A percentile compares a stretch with the other conserved stretches of the same genome.
Conservation (phyloP, 2,329 filamentous ascomycete species). For the Stachybotrys chartarum region DNA sequence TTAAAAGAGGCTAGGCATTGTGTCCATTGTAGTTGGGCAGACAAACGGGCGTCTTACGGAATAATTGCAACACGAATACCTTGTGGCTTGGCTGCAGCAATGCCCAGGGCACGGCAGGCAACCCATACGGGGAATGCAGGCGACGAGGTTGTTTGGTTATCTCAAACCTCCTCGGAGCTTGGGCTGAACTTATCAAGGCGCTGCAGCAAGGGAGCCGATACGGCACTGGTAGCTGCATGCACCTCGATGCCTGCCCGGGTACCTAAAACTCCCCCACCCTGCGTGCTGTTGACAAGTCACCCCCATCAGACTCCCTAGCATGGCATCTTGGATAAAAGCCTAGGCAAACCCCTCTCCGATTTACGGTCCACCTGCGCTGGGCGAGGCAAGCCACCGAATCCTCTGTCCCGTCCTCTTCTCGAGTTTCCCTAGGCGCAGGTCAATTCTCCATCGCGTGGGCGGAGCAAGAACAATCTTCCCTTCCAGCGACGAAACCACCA, state of each 20-base stretch:
- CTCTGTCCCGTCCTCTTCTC: neutral
- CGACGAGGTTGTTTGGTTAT: no score
- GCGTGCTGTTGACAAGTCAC: neutral
- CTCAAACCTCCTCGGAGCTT: no score
- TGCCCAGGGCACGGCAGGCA: neutral
- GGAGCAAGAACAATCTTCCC: neutral
- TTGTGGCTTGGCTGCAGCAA: neutral
- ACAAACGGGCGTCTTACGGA: neutral
- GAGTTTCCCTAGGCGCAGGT: neutral
- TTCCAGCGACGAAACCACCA: neutral
- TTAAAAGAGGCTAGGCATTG: no score
- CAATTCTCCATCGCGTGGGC: neutral
- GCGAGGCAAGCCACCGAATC: neutral
- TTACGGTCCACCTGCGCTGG: neutral
- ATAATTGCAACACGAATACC: neutral
- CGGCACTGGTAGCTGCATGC: neutral
- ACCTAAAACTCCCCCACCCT: neutral
- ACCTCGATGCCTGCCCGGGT: neutral
- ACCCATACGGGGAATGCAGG: neutral
- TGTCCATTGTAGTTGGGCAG: neutral
- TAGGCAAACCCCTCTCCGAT: neutral
- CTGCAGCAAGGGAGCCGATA: neutral
- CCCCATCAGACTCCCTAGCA: neutral
- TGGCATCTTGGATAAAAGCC: neutral
- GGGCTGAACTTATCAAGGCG: neutral